A percentile compares a stretch with the other conserved stretches of the same genome.
phyloP scores from a whole-genome alignment of 371 early-diverging fungal species.

The Batkoa obscura region DNA sequence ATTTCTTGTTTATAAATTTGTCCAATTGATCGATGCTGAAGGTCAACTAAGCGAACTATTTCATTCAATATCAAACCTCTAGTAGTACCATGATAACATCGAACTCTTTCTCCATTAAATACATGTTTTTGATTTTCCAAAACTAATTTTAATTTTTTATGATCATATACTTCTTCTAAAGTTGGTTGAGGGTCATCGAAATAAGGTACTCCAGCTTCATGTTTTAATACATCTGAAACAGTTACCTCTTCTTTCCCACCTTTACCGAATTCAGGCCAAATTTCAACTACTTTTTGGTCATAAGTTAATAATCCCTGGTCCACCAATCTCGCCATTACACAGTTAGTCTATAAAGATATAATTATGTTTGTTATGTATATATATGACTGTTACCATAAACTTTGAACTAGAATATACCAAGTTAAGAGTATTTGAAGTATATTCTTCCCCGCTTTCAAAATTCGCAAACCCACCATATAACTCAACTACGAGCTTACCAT shows the following conservation, averaged over 20 bases:
- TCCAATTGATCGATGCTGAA: constrained; percentile 30
- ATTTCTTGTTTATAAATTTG: constrained; percentile 31
- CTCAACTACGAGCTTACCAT: constrained; percentile 33
- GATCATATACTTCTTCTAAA: constrained; percentile 14
- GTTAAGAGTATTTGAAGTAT: constrained; percentile 30
- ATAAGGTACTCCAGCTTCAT: constrained; percentile 37
- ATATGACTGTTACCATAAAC: constrained; percentile 19
- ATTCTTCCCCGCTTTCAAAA: constrained; percentile 14
- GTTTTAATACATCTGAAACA: constrained; percentile 31
- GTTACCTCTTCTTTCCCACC: constrained; percentile 53
- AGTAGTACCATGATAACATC: constrained; percentile 40
- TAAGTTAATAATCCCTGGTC: constrained; percentile 31
- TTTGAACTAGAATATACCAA: constrained; percentile 46
- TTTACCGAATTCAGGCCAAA: constrained; percentile 63
- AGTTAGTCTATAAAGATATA: neutral
- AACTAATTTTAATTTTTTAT: constrained; percentile 5
- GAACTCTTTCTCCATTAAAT: constrained; percentile 25
- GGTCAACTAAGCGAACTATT: constrained; percentile 35
- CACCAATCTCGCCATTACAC: constrained; percentile 36
- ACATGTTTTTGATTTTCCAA: constrained; percentile 40
- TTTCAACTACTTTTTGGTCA: constrained; percentile 25
- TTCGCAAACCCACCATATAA: constrained; percentile 46
- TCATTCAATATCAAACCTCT: constrained; percentile 60
- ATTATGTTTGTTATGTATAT: too few relatives aligned
- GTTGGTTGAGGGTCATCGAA: constrained; percentile 22